Evolutionary conservation across 768 basidiomycete genomes (phyloP).

Genomic region (Lepiota brunneoincarnata): DNA sequence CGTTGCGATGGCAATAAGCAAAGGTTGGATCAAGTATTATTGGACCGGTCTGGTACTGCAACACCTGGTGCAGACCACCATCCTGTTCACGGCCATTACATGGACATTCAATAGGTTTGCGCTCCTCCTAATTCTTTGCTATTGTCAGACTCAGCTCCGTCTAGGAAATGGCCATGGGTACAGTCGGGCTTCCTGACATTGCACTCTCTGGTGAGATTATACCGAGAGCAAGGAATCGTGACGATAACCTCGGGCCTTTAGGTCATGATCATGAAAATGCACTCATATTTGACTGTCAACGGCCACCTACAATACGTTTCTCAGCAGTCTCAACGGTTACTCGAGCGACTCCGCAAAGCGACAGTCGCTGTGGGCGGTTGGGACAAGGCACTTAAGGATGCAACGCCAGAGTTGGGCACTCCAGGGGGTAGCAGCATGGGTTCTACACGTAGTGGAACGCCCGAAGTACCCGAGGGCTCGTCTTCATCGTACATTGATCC

Average conservation of each 20-base stretch:
- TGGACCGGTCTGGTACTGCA: slow-evolving; percentile 77
- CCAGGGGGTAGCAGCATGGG: slow-evolving; percentile 23
- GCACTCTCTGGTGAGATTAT: slow-evolving; percentile 69
- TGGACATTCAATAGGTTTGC: slow-evolving; percentile 88
- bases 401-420: slow-evolving; percentile 31
- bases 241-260: slow-evolving; percentile 18
- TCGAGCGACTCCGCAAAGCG: slow-evolving; percentile 43
- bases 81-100: slow-evolving; percentile 70
- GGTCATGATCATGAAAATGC: slow-evolving; percentile 94
- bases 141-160: neutral
- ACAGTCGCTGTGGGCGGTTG: slow-evolving; percentile 61
- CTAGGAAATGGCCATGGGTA: slow-evolving; percentile 97
- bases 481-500: slow-evolving; percentile 55
- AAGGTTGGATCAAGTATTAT: slow-evolving; percentile 81
- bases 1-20: slow-evolving; percentile 73
- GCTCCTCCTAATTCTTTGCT: neutral
- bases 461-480: slow-evolving; percentile 39
- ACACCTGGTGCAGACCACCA: slow-evolving; percentile 71
- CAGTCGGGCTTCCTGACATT: slow-evolving; percentile 89
- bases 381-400: slow-evolving; percentile 55
- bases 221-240: neutral
- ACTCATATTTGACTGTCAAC: slow-evolving; percentile 89
- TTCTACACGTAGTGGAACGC: slow-evolving; percentile 39
- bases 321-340: slow-evolving; percentile 41
- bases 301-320: slow-evolving; percentile 68